Base-by-base conservation (phyloP, 768 basidiomycete genomes). In the Lentinula lateritia region DNA sequence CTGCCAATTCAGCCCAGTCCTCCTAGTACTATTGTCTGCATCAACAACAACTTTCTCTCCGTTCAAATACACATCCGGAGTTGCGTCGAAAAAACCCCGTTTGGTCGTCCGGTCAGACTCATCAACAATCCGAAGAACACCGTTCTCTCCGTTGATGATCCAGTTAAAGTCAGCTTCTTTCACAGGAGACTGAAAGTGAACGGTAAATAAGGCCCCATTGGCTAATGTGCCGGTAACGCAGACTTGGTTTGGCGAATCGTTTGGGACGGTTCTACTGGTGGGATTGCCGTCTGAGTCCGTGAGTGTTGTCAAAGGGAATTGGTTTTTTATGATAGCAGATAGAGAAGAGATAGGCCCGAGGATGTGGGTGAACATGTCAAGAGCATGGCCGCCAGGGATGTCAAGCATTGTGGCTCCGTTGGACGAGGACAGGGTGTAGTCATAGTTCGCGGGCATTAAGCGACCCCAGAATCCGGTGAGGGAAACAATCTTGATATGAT, bases 321-420 rank as follows among this genome's bases (percentile, higher is more conserved):
- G 61, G 13, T 55, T 74, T 20, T 68, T 59, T 16, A 63, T 45
- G 1, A 66, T 66, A 6, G 74, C 72, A 18, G 62, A 64, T 48
- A 76, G 57, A 16, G 71, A 67, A 4, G 63, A 52, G 62, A 78
- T 72, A 28, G 70, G 62, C 15, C 75, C 76, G 2, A 78, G 68
- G 20, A 71, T 54, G 61, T 64, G 52, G 1, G 66, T 72, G 50
- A 78, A 63, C 18, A 65, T 41, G 52, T 70, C 69, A 38, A 76
- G 63, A 28, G 67, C 62, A 58, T 76, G 75, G 0, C 73, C 74
- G 12, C 68, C 55, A 8, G 59, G 50, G 52, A 75, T 69, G 36
- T 67, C 63, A 15, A 74, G 61, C 32, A 71, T 50, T 2, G 71
- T 65, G 6, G 67, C 66, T 18, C 72, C 74, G 42, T 43, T 39